phyloP scores from a whole-genome alignment of 768 basidiomycete species.

The Russula ochroleuca region DNA sequence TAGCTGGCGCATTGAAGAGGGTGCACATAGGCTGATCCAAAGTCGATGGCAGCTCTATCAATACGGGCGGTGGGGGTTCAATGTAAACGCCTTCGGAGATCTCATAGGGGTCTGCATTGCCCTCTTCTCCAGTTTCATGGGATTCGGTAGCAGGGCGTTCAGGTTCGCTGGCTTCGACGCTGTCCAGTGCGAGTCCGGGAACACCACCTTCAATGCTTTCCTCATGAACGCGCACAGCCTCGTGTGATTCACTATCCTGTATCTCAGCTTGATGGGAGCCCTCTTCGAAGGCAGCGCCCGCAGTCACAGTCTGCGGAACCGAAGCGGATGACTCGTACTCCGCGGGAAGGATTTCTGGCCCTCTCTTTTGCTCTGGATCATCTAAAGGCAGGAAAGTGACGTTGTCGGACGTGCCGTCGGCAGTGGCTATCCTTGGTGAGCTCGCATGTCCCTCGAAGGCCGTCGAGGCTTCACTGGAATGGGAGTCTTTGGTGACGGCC shows the following conservation, averaged over 20 bases:
- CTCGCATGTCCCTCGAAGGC: neutral
- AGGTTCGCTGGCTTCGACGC: neutral
- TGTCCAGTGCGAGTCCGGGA: neutral
- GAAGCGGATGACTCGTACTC: constrained; percentile 1
- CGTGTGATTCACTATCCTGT: constrained; percentile 4
- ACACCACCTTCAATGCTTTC: neutral
- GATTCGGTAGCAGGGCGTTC: neutral
- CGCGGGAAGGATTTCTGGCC: neutral
- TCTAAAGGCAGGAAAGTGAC: neutral
- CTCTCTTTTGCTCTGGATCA: constrained; percentile 1
- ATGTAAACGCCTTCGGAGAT: constrained; percentile 54
- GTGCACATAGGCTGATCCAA: constrained; percentile 37
- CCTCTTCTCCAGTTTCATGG: constrained; percentile 7
- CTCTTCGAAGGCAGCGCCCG: neutral
- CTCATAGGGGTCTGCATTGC: constrained; percentile 22
- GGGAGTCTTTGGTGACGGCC: neutral
- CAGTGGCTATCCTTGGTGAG: neutral
- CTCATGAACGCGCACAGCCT: neutral
- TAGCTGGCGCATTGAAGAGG: constrained; percentile 26
- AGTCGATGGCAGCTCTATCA: constrained; percentile 44
- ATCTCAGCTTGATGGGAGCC: neutral
- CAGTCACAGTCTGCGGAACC: neutral
- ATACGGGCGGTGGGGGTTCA: constrained; percentile 68
- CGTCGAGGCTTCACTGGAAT: neutral
- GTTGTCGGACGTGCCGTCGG: neutral